These are phyloP conservation scores for Balansia obtecta DNA, from an alignment of 2,329 filamentous ascomycete species.

Conservation along the genomic window DNA sequence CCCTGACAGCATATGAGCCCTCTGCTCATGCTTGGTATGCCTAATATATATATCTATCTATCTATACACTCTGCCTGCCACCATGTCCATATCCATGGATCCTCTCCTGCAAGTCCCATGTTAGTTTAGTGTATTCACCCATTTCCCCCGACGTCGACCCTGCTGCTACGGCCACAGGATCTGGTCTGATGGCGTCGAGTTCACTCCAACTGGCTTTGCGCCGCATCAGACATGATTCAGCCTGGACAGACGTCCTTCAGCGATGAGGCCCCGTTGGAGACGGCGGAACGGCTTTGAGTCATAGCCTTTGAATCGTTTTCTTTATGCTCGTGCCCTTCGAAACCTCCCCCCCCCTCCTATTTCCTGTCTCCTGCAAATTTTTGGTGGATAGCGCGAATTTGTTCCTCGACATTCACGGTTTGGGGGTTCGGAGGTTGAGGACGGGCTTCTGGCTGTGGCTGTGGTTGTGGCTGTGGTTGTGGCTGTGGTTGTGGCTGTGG, in stretches of 20 bases:
- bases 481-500: no score
- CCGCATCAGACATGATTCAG: no score
- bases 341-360: no score
- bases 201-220: no score
- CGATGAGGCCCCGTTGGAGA: background rate
- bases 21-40: conserved; percentile 3
- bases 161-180: background rate
- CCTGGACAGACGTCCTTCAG: no score
- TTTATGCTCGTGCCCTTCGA: background rate
- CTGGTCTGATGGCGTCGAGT: no score
- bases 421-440: conserved; percentile 45
- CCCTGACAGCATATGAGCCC: background rate
- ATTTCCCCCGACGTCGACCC: background rate
- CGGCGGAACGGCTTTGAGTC: background rate
- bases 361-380: conserved; percentile 32
- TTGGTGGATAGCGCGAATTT: conserved; percentile 56
- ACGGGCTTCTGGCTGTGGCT: conserved; percentile 48
- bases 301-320: background rate
- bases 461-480: no score
- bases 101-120: no score
- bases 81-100: background rate
- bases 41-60: no score
- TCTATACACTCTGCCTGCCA: background rate
- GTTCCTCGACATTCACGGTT: conserved; percentile 70
- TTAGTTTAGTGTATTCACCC: no score